Evolutionary conservation across 176 grass and related monocot genomes (phyloP).

Genomic region (Triticum turgidum): DNA sequence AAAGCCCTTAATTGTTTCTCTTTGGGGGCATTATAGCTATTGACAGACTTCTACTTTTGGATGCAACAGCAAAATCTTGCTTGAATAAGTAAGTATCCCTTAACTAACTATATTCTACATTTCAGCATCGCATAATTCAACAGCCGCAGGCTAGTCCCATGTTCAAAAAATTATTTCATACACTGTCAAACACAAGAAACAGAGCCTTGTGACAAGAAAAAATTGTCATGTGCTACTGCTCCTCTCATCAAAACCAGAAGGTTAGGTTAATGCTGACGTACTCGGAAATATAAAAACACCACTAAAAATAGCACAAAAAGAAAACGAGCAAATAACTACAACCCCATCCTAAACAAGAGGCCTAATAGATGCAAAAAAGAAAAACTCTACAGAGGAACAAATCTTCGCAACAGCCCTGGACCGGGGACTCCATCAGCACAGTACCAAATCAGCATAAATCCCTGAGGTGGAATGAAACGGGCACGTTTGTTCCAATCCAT

Average conservation of each 20-base stretch:
- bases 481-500: conserved; percentile 27
- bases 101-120: not conserved
- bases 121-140: not conserved
- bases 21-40: not conserved
- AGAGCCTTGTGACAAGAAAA: not conserved
- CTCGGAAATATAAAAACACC: not conserved
- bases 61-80: not conserved
- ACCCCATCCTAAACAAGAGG: not conserved
- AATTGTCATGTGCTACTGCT: not conserved
- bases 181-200: not conserved
- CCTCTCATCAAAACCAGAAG: not conserved
- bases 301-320: not conserved
- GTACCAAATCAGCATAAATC: conserved; percentile 32
- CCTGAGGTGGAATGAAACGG: not conserved
- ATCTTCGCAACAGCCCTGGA: not conserved
- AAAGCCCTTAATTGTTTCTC: not conserved
- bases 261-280: not conserved
- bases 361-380: not conserved
- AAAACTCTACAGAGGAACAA: not conserved
- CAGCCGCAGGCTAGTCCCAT: not conserved
- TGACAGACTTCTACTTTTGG: not conserved
- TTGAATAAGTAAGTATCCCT: not conserved
- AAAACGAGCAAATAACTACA: not conserved
- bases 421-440: not conserved
- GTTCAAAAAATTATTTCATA: not conserved